Base-by-base conservation (phyloP, 768 basidiomycete genomes). In the Cystobasidiopsis lactophilus region DNA sequence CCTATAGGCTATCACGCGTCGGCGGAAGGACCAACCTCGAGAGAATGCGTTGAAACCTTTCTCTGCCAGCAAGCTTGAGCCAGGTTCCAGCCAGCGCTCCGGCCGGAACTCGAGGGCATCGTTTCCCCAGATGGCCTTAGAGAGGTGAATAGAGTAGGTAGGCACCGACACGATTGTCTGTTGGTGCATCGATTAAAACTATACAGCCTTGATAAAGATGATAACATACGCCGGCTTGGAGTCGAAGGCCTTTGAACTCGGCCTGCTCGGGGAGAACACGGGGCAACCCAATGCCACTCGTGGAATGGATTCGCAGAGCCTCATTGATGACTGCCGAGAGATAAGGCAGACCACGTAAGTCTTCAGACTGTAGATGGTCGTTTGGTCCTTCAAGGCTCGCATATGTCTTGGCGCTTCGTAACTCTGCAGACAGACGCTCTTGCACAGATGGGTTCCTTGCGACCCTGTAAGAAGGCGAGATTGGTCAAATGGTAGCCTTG, bases 11-110 rank as follows among this genome's bases (percentile, higher is more conserved):
- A 31, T 2, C 13, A 3, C 19, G 26, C 29, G 1, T 14, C n/a
- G n/a, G n/a, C n/a, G 3, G 27, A 9, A 37, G 50, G 60, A 77
- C 78, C 81, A 72, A 2, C 85, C 85, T 55, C 75, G 74, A 1
- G 81, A 84, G 65, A 85, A 88, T 0, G 82, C 81, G 59, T 88
- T 88, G 65, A 86, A 88, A 0, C 78, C 73, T 64, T 64, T 62
- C 45, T 61, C 60, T 7, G 9, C 9, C 33, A 35, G 33, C 38
- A 61, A 48, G 23, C 74, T 27, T 66, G 67, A 18, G 70, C 72
- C 56, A 61, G 82, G 76, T 41, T 72, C 67, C 57, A 85, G 76
- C 82, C 82, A 91, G 27, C 86, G 71, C 60, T 89, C 85, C 0
- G 85, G 85, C 33, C 82, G 68, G 69, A 73, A 89, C 5, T 59